Evolutionary conservation across 2,329 filamentous ascomycete species (phyloP), one percentile per base, ranked within the genome.

Genomic region (Fusarium neocosmosporiellum): DNA sequence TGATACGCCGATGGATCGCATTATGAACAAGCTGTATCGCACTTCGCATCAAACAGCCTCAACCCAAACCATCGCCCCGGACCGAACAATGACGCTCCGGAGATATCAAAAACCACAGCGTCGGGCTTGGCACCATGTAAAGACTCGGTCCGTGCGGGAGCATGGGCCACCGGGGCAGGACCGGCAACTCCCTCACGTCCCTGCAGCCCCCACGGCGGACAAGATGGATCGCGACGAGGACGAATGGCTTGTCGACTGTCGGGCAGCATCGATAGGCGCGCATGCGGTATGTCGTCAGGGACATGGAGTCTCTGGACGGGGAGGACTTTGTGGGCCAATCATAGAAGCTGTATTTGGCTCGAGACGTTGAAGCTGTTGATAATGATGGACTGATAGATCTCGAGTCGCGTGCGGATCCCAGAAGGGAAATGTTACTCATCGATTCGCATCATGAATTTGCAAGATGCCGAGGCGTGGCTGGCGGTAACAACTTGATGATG

Each of bases 61-160:
- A 65, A 70, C 58, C 31, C 20, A 67, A 67, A 48, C 50, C 61
- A 58, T 71, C 65, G 65, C 58, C 71, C 65, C 53, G 59, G 60
- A 65, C 50, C 58, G 60, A 58, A 59, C 46, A 48, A 77, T 76
- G 73, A 75, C 67, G 67, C 68, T 72, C 55, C 39, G 59, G 41
- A 66, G 58, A 63, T 55, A 39, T 67, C 63, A 11, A 48, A 34
- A 43, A 59, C 61, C 37, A 46, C 27, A 63, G 39, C 20, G 22
- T 48, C 41, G 46, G 59, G 46, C 65, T 73, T 72, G 62, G 72
- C 66, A 65, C 46, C 59, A 64, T 57, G 64, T 60, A 68, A 73
- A 63, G 55, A 67, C 39, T 63, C 72, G 75, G 74, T 59, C 75
- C 73, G 74, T 77, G 75, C 75, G 63, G 67, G 53, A 66, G 67